Evolutionary conservation across 139 green algal species (phyloP), one percentile per base, ranked within the genome.

Genomic region (Pedinophyceae sp.): DNA sequence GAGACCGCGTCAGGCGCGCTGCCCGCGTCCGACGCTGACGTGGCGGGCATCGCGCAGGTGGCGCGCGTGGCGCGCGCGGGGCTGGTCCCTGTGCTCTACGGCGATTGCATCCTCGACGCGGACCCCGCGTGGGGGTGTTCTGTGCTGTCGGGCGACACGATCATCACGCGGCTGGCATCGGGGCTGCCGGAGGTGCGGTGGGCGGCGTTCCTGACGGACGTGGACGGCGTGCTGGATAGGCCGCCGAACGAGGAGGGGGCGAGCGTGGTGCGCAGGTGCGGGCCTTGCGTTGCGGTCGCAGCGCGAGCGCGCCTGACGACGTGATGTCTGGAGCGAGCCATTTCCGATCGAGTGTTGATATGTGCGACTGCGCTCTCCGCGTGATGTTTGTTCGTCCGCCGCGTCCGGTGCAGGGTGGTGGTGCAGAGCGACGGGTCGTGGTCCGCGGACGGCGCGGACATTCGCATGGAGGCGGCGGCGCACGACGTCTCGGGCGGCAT

Each of bases 401-500:
- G n/a, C n/a, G n/a, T n/a, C n/a, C n/a, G n/a, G n/a, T n/a, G n/a
- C n/a, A n/a, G n/a, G n/a, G n/a, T n/a, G n/a, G n/a, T n/a, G n/a
- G n/a, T n/a, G n/a, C n/a, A n/a, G n/a, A n/a, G n/a, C n/a, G n/a
- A n/a, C n/a, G n/a, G 23, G 50, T 23, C 6, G 15, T 22, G 24
- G n/a, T 52, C 15, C 15, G n/a, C 13, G 20, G n/a, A 7, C 47
- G 15, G 10, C 10, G 47, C 15, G 47, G 16, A 41, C 15, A 24
- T 41, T 22, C 28, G 30, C n/a, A 24, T 5, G 20, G 20, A 13
- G 50, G 22, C 23, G 23, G 23, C 22, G 15, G 50, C 22, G 23
- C 50, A 55, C 50, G 50, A 55, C 50, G 28, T 28, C 50, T 41
- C 50, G 50, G 50, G 50, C 15, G 50, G 50, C n/a, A 55, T 55